Evolutionary conservation across 2,329 filamentous ascomycete genomes (phyloP).

Genomic region (Boeremia lycopersici): DNA sequence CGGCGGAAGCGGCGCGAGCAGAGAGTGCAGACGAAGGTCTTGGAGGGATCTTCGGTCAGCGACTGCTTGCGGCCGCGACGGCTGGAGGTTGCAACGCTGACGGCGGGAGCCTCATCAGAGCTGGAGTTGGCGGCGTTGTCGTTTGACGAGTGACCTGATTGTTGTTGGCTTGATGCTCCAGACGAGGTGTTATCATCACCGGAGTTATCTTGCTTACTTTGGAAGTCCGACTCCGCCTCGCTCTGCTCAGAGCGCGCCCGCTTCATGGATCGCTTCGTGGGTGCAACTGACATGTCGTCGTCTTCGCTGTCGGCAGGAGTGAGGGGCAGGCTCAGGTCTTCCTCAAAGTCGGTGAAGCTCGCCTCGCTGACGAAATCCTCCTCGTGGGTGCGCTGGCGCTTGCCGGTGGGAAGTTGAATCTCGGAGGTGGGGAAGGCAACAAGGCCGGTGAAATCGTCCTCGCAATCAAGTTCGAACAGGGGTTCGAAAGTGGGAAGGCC

Average conservation of each 20-base stretch:
- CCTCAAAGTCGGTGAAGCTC: slow-evolving; percentile 77
- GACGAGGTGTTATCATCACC: slow-evolving; percentile 43
- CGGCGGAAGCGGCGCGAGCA: slow-evolving; percentile 97
- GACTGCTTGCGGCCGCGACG: slow-evolving; percentile 98
- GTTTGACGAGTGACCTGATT: slow-evolving; percentile 35
- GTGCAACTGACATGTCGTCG: slow-evolving; percentile 35
- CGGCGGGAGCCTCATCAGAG: slow-evolving; percentile 48
- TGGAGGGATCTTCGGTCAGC: slow-evolving; percentile 93
- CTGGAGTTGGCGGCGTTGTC: slow-evolving; percentile 56
- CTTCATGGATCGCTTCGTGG: slow-evolving; percentile 39
- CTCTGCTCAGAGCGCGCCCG: slow-evolving; percentile 37
- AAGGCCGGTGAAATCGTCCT: slow-evolving; percentile 82
- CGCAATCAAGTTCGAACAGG: slow-evolving; percentile 86
- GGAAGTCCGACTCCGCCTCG: slow-evolving; percentile 46
- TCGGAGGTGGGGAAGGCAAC: slow-evolving; percentile 69
- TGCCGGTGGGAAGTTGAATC: slow-evolving; percentile 64
- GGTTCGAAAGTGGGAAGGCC: slow-evolving; percentile 79
- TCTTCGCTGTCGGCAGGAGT: slow-evolving; percentile 64
- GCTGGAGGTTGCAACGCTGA: slow-evolving; percentile 62
- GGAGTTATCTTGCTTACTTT: slow-evolving; percentile 42
- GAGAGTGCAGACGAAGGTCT: slow-evolving; percentile 96
- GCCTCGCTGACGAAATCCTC: slow-evolving; percentile 80
- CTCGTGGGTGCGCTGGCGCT: slow-evolving; percentile 74
- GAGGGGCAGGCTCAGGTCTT: slow-evolving; percentile 67
- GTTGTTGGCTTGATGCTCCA: slow-evolving; percentile 46